Evolutionary conservation across 495 filamentous ascomycete genomes (phyloP).

Genomic region (Talaromyces nanjingensis): DNA sequence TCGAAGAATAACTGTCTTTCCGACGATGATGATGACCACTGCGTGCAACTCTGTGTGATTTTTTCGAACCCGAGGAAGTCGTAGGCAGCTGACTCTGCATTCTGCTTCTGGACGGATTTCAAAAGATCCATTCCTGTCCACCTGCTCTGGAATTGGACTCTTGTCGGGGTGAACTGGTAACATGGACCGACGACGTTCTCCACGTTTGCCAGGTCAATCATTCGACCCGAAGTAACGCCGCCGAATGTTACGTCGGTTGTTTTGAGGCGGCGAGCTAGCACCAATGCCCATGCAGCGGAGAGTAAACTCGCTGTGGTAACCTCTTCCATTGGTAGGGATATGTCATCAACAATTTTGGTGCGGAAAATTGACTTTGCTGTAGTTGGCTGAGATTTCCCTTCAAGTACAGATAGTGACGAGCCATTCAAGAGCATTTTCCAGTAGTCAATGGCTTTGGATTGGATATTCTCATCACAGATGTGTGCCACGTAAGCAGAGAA

Average conservation of each 20-base stretch:
- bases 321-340: conserved; percentile 33
- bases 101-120: conserved; percentile 25
- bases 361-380: conserved; percentile 31
- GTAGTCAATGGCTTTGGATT: conserved; percentile 21
- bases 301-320: conserved; percentile 52
- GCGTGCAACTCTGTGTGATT: conserved; percentile 20
- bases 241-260: conserved; percentile 54
- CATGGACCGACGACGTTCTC: conserved; percentile 41
- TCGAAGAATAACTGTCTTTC: conserved; percentile 13
- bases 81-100: conserved; percentile 20
- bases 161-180: conserved; percentile 29
- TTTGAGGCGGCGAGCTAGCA: conserved; percentile 44
- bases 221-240: conserved; percentile 45
- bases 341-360: conserved; percentile 28
- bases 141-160: conserved; percentile 23
- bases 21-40: conserved; percentile 14
- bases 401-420: conserved; percentile 43
- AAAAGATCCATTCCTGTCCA: conserved; percentile 33
- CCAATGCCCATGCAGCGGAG: conserved; percentile 56
- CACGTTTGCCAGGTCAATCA: conserved; percentile 34
- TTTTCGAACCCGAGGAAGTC: conserved; percentile 27
- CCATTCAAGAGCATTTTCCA: conserved; percentile 49
- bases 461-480: conserved; percentile 11
- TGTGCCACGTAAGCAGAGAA: conserved; percentile 46
- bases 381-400: conserved; percentile 22